Evolutionary conservation across 108 stramenopile species (phyloP), one percentile per base, ranked within the genome.

Genomic region (Nitzschia sp.): DNA sequence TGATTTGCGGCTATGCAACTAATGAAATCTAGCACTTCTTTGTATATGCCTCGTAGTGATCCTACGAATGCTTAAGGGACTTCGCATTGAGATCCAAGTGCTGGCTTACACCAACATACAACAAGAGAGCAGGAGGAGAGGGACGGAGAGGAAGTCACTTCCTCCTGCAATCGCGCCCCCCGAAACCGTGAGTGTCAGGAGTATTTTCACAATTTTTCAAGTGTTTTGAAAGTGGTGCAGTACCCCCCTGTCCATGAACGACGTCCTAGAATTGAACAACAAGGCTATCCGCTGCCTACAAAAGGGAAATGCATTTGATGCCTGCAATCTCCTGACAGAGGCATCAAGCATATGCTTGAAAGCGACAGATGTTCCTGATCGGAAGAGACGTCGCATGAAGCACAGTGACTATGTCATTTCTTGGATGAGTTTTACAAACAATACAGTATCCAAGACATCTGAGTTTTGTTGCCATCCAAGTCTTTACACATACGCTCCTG

Each of bases 241-340:
- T n/a, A n/a, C 46, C 1, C 17, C n/a, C 46, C 46, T 48, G 46
- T 17, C 46, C 26, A 65, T 65, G 64, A 65, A 65, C 51, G 38
- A 65, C 26, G 51, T 65, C 15, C 48, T 65, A 21, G 64, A 51
- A 14, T 39, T 65, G 17, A 65, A 65, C 50, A 65, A 65, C 51
- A 51, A 40, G 10, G 64, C 64, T 6, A 65, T 65, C 21, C 50
- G 50, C 11, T 53, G 29, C 6, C 51, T 65, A 11, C 64, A 65
- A 26, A 48, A 37, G 21, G 64, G 64, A 3, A 22, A 65, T 53
- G 25, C 37, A 9, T 65, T 17, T 37, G 51, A 65, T 0, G 64
- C 64, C 7, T 65, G 64, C 51, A 37, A 65, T 37, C 20, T 65
- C 14, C 48, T 65, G 51, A 65, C 64, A 15, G 34, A 38, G 21